Base-by-base conservation (phyloP, 2,329 filamentous ascomycete species). In the Botrytis fragariae region DNA sequence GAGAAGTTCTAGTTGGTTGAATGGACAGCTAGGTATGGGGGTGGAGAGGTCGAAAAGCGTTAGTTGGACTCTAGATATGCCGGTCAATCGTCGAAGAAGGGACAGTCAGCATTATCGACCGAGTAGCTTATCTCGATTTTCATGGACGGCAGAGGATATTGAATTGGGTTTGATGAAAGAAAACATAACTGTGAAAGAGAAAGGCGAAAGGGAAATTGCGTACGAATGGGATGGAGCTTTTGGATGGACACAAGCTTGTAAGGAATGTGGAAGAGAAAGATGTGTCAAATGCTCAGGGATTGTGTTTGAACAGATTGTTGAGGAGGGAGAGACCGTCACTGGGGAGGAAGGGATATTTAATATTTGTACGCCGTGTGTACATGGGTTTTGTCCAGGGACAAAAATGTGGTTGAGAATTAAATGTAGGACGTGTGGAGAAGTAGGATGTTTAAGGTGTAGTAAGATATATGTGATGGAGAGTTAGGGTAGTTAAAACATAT, bases 181-280 rank as follows among this genome's bases (percentile, higher is more conserved):
- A n/a, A 39, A 18, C 12, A 10, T 10, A 25, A 9, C 1, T 8
- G 44, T 9, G 7, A 16, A 4, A 12, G 39, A 60, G 42, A 29
- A 35, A 22, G 10, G n/a, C 10, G 70, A 37, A n/a, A 72, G 22
- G 14, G 70, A 72, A 14, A 54, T 67, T 37, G 70, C 61, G 2
- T 72, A 72, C 59, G 45, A 54, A 57, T 72, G 70, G 70, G 70
- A 72, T 65, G 70, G 70, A 6, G 70, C 70, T 25, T 72, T 65
- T 59, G 70, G 48, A n/a, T 65, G 70, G 61, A 64, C 25, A 32
- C 20, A 44, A 39, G 51, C 57, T 29, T 70, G 68, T 37, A 45
- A 22, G 29, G 54, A 62, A 32, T 72, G 61, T 65, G n/a, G 45
- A 7, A 67, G 29, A n/a, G 70, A 65, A 35, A 51, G 70, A 18